These are phyloP conservation scores for Fusarium dimerum DNA, from an alignment of 2,329 filamentous ascomycete genomes.

Conservation along the genomic window DNA sequence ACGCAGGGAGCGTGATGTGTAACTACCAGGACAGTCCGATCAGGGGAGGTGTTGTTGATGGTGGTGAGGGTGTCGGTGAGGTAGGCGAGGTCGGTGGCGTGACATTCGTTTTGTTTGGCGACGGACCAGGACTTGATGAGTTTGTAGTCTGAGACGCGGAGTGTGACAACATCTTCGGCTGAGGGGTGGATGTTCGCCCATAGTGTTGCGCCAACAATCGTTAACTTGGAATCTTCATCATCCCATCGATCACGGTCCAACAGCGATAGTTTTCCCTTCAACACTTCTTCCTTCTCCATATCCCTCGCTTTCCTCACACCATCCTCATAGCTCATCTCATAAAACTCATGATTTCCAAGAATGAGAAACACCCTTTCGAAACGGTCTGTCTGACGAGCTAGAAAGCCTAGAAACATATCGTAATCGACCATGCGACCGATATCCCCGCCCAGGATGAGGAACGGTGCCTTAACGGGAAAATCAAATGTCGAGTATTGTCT, in stretches of 20 bases:
- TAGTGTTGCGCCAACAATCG: slow-evolving; percentile 58
- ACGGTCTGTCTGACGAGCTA: slow-evolving; percentile 40
- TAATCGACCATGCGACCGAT: slow-evolving; percentile 52
- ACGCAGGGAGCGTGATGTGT: slow-evolving; percentile 61
- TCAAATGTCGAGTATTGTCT: slow-evolving; percentile 44
- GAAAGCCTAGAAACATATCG: slow-evolving; percentile 45
- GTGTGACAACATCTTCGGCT: slow-evolving; percentile 39
- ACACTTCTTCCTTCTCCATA: slow-evolving; percentile 39
- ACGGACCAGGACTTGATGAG: slow-evolving; percentile 54
- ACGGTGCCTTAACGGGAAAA: slow-evolving; percentile 42
- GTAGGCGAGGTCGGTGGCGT: slow-evolving; percentile 53
- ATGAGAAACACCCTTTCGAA: slow-evolving; percentile 50
- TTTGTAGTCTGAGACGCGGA: slow-evolving; percentile 54
- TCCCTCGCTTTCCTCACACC: slow-evolving; percentile 39
- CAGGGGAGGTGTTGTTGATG: slow-evolving; percentile 19
- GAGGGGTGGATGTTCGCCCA: slow-evolving; percentile 52
- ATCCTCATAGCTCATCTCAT: slow-evolving; percentile 41
- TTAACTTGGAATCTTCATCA: slow-evolving; percentile 44
- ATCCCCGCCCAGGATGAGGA: slow-evolving; percentile 51
- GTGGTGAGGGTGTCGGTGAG: slow-evolving; percentile 42
- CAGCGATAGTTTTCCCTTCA: slow-evolving; percentile 43
- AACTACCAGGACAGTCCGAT: slow-evolving; percentile 45
- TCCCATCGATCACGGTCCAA: slow-evolving; percentile 44
- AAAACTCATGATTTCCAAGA: slow-evolving; percentile 58
- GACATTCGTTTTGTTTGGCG: slow-evolving; percentile 48